A percentile compares a stretch with the other conserved stretches of the same genome.
These are phyloP conservation scores for Forsythia viridissima DNA, from an alignment of 257 asterid species.

Conservation along the genomic window DNA sequence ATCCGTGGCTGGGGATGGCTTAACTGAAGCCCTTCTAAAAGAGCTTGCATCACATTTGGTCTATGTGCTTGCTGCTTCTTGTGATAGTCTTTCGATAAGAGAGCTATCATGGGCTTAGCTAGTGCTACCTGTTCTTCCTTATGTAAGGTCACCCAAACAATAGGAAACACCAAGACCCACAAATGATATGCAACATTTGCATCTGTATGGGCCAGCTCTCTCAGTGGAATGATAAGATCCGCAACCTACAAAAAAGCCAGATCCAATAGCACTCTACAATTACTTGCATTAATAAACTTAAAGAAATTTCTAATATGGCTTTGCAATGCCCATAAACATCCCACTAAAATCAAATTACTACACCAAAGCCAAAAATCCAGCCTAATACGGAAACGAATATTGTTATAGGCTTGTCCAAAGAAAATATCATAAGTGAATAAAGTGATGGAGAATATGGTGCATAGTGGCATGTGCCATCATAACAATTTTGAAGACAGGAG, in stretches of 20 bases:
- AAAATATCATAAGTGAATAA: neutral
- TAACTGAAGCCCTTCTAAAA: constrained; percentile 95
- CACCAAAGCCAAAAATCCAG: neutral
- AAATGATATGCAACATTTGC: constrained; percentile 94
- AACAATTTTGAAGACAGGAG: neutral
- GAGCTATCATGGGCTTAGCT: constrained; percentile 97
- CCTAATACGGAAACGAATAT: neutral
- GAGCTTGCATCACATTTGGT: constrained; percentile 99
- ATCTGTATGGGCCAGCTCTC: constrained; percentile 96
- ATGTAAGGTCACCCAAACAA: constrained; percentile 97
- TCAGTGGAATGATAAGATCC: constrained; percentile 87
- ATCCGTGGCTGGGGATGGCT: constrained; percentile 99
- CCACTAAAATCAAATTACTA: constrained; percentile 4
- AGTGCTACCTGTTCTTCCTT: constrained; percentile 94
- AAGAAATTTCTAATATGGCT: neutral
- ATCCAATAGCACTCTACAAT: constrained; percentile 17
- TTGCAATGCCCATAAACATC: constrained; percentile 9
- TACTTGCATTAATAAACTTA: neutral
- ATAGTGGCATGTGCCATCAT: neutral
- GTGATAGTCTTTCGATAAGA: constrained; percentile 95
- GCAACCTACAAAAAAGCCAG: constrained; percentile 60
- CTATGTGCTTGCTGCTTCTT: constrained; percentile 92
- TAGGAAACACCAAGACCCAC: constrained; percentile 99
- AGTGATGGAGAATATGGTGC: neutral
- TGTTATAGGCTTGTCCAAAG: neutral